These are phyloP conservation scores for Colletotrichum liriopes DNA, from an alignment of 2,329 filamentous ascomycete genomes.

Conservation along the genomic window DNA sequence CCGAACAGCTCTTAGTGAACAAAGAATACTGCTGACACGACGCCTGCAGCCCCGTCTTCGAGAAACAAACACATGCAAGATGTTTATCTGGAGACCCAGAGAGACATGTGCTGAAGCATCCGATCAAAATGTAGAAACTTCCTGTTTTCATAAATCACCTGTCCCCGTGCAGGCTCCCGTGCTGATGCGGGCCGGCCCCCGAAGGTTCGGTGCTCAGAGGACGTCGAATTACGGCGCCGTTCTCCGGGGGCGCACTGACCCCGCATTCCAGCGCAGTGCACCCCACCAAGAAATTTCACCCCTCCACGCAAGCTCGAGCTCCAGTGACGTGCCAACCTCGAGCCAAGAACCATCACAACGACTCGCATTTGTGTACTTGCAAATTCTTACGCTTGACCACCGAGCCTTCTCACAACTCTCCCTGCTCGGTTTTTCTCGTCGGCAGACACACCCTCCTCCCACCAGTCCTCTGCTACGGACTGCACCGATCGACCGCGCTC, in stretches of 20 bases:
- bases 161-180: neutral
- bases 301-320: constrained; percentile 34
- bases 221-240: constrained; percentile 3
- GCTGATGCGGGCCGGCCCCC: neutral
- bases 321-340: constrained; percentile 1
- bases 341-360: neutral
- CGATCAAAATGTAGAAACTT: neutral
- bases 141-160: neutral
- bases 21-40: neutral
- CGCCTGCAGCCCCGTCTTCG: neutral
- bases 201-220: neutral
- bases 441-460: neutral
- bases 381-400: neutral
- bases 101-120: too few species aligned
- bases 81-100: neutral
- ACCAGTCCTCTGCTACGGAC: neutral
- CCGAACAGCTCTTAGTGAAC: neutral
- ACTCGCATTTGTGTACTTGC: neutral
- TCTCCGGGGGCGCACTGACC: constrained; percentile 19
- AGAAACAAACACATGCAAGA: neutral
- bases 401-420: neutral
- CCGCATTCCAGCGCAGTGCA: constrained; percentile 24
- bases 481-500: neutral
- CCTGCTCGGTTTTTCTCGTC: too few species aligned
- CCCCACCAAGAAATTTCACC: constrained; percentile 42